phyloP scores from a whole-genome alignment of 768 basidiomycete species.

The Sporobolomyces pararoseus region DNA sequence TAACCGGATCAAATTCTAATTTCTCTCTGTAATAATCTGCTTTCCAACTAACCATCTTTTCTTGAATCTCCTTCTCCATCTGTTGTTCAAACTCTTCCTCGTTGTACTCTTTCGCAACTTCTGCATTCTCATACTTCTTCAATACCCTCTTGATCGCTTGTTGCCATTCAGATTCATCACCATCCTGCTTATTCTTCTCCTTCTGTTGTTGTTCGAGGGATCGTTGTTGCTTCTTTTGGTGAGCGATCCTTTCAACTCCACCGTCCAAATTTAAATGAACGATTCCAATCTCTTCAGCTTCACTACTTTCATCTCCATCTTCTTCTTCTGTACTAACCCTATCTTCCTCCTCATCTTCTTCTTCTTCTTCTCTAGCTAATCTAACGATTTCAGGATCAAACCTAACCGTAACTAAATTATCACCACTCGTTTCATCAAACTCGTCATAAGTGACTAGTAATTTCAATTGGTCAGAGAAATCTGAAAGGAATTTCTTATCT shows the following conservation, averaged over 20 bases:
- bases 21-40: conserved; percentile 83
- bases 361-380: conserved; percentile 49
- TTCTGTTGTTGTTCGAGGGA: conserved; percentile 43
- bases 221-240: conserved; percentile 45
- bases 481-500: conserved; percentile 73
- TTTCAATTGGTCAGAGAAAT: conserved; percentile 71
- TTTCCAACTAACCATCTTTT: conserved; percentile 94
- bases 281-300: conserved; percentile 49
- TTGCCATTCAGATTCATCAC: conserved; percentile 56
- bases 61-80: conserved; percentile 67
- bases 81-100: conserved; percentile 67
- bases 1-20: conserved; percentile 70
- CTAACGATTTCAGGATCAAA: conserved; percentile 65
- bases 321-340: conserved; percentile 35
- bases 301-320: conserved; percentile 44
- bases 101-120: conserved; percentile 63
- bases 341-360: conserved; percentile 13
- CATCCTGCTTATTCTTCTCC: conserved; percentile 11
- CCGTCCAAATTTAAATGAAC: conserved; percentile 44
- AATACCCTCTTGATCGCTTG: conserved; percentile 76
- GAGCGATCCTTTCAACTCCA: conserved; percentile 23
- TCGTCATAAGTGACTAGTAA: conserved; percentile 87
- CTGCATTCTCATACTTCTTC: conserved; percentile 81
- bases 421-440: conserved; percentile 68
- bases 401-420: conserved; percentile 49